A percentile compares a stretch with the other conserved stretches of the same genome.
Conservation (phyloP, 2,329 filamentous ascomycete species). For the Verticillium nonalfalfae region DNA sequence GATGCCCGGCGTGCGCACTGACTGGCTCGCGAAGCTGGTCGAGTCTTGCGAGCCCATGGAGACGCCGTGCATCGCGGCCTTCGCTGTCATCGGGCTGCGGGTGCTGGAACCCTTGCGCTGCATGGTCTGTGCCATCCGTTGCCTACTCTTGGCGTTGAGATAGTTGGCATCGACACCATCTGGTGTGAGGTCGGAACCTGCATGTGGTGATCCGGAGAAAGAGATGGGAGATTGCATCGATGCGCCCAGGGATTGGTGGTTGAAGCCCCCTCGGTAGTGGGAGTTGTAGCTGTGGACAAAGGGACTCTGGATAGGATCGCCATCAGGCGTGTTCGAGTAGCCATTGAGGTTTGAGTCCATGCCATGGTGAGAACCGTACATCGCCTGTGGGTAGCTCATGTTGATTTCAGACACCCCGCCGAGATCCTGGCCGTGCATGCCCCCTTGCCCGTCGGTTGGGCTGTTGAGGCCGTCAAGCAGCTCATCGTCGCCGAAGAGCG, state of each 20-base stretch:
- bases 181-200: constrained; percentile 41
- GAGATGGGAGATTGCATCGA: constrained; percentile 47
- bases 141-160: constrained; percentile 50
- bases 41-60: constrained; percentile 63
- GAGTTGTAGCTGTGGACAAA: constrained; percentile 73
- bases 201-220: constrained; percentile 43
- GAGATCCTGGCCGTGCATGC: constrained; percentile 51
- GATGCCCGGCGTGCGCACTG: constrained; percentile 63
- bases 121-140: constrained; percentile 55
- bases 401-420: constrained; percentile 46
- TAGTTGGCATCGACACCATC: constrained; percentile 47
- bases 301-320: constrained; percentile 85
- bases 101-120: constrained; percentile 69
- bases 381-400: constrained; percentile 50
- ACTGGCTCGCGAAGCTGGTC: constrained; percentile 66
- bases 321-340: constrained; percentile 88
- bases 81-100: constrained; percentile 78
- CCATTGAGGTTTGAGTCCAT: constrained; percentile 68
- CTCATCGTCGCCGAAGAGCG: constrained; percentile 82
- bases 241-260: constrained; percentile 47
- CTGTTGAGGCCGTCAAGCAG: constrained; percentile 67
- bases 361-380: constrained; percentile 50
- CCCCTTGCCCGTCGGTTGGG: constrained; percentile 44
- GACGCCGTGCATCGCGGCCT: constrained; percentile 70
- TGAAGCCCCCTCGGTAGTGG: constrained; percentile 67